Conservation (phyloP, 768 basidiomycete genomes). For the Macrolepiota albuminosa region DNA sequence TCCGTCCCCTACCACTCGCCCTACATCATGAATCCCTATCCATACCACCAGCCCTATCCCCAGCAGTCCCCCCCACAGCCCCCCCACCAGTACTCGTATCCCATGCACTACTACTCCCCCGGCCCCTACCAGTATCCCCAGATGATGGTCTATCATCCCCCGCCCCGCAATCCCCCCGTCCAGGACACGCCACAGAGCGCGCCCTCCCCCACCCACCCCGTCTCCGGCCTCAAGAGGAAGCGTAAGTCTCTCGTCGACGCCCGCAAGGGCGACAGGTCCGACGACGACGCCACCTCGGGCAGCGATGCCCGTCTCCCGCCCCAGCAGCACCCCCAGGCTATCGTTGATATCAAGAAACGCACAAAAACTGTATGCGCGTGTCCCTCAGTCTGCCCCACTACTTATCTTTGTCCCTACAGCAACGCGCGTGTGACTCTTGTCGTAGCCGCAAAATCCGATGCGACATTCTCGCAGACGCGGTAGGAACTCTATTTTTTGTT, state of each 20-base stretch:
- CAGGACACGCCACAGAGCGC: conserved; percentile 32
- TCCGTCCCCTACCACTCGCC: conserved; percentile 30
- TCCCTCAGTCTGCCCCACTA: neutral
- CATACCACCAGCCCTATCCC: conserved; percentile 30
- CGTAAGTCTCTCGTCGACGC: conserved; percentile 36
- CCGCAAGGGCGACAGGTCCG: conserved; percentile 38
- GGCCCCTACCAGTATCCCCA: conserved; percentile 57
- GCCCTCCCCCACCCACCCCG: conserved; percentile 27
- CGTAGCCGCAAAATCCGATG: conserved; percentile 92
- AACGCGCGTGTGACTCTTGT: conserved; percentile 89
- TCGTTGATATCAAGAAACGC: conserved; percentile 73
- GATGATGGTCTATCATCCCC: conserved; percentile 63
- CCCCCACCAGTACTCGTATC: conserved; percentile 43
- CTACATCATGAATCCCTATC: conserved; percentile 67
- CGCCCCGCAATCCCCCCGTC: conserved; percentile 31
- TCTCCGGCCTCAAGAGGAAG: conserved; percentile 56
- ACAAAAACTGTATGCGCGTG: conserved; percentile 68
- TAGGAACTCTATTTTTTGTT: conserved; percentile 11
- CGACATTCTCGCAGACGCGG: conserved; percentile 73
- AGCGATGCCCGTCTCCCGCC: conserved; percentile 33
- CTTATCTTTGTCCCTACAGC: conserved; percentile 21
- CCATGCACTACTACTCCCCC: conserved; percentile 54
- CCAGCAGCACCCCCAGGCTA: conserved; percentile 18
- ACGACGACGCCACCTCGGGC: conserved; percentile 56
- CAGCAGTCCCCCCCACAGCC: conserved; percentile 30